Percentiles rank a stretch among this genome's conserved stretches.
phyloP scores from a whole-genome alignment of 192 early-diverging fungal species.

The Mortierella antarctica region DNA sequence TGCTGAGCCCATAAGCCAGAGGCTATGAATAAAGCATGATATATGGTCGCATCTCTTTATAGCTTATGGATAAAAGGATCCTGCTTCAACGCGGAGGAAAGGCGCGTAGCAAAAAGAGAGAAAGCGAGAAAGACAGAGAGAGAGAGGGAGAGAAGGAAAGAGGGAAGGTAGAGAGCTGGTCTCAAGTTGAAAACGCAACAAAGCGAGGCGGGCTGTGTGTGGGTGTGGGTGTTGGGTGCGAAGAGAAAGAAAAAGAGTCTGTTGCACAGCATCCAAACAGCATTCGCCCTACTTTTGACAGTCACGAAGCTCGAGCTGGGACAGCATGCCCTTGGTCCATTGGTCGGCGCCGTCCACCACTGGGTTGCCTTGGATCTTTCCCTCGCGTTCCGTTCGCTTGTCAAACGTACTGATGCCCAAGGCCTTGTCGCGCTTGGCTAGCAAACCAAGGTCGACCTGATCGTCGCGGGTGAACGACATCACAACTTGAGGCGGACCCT shows the following conservation, averaged over 20 bases:
- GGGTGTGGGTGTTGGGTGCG: no score
- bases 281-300: no score
- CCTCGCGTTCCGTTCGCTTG: conserved; percentile 21
- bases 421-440: conserved; percentile 42
- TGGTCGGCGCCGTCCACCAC: conserved; percentile 27
- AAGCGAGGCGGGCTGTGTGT: no score
- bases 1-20: no score
- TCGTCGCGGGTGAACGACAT: conserved; percentile 53
- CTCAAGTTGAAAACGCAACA: no score
- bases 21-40: no score
- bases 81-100: background rate
- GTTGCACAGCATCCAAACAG: background rate
- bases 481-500: conserved; percentile 62
- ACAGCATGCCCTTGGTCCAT: conserved; percentile 8
- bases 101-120: background rate
- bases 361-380: conserved; percentile 18
- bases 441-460: conserved; percentile 47
- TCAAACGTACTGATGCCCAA: conserved; percentile 28
- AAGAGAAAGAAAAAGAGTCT: background rate
- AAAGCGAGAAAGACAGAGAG: no score
- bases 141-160: no score
- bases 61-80: no score
- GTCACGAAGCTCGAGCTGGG: conserved; percentile 6
- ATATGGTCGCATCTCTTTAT: background rate
- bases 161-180: no score